Evolutionary conservation across 257 asterid genomes (phyloP).

Genomic region (Penstemon eatonii): DNA sequence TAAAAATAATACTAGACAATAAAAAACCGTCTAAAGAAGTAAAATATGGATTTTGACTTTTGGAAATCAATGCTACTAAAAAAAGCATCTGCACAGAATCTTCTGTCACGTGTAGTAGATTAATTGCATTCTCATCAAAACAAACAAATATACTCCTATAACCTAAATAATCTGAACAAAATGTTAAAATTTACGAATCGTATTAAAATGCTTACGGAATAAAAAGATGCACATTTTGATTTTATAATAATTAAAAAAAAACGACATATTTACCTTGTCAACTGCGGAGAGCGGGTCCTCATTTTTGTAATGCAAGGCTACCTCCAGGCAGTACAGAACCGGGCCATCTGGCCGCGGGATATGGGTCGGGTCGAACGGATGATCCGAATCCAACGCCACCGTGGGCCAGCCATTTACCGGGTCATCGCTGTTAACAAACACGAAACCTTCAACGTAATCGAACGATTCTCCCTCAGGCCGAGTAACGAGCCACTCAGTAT

Average conservation of each 20-base stretch:
- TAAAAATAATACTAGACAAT: no score
- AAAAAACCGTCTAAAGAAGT: background rate
- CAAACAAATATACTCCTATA: no score
- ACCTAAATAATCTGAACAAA: no score
- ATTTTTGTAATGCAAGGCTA: conserved; percentile 61
- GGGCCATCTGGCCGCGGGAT: conserved; percentile 56
- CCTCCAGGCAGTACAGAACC: conserved; percentile 87
- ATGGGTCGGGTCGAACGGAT: conserved; percentile 49
- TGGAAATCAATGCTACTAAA: background rate
- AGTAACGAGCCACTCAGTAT: conserved; percentile 73
- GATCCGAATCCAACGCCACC: conserved; percentile 48
- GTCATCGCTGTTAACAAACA: conserved; percentile 72
- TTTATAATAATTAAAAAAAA: background rate
- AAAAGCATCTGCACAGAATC: no score
- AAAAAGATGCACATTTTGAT: background rate
- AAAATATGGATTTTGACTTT: background rate
- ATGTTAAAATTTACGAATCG: no score
- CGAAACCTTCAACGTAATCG: conserved; percentile 87
- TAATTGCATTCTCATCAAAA: no score
- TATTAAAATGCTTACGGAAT: background rate
- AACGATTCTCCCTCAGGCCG: conserved; percentile 50
- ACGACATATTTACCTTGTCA: conserved; percentile 44
- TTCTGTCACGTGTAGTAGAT: no score
- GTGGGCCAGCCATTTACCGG: conserved; percentile 86
- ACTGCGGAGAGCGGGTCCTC: conserved; percentile 44